These are phyloP conservation scores for Pyrrhoderma noxium DNA, from an alignment of 1,284 basidiomycete species.

Conservation along the genomic window DNA sequence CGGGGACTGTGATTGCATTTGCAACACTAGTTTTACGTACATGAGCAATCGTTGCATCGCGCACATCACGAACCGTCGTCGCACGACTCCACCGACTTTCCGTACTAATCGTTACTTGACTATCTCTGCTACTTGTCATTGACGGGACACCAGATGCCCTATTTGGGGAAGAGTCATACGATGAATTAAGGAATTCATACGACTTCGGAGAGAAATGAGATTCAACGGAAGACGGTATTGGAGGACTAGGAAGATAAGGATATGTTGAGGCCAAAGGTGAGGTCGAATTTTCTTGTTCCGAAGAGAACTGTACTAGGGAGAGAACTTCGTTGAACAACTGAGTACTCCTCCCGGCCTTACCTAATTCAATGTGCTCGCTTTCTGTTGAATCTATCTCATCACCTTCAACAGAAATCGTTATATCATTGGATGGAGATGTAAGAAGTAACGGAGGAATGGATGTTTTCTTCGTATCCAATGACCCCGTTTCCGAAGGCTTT, in stretches of 20 bases:
- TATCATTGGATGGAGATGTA: slow-evolving; percentile 7
- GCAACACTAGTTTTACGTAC: slow-evolving; percentile 12
- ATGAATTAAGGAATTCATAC: slow-evolving; percentile 15
- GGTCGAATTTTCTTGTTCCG: not conserved
- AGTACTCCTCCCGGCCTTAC: slow-evolving; percentile 3
- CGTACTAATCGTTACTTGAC: slow-evolving; percentile 14
- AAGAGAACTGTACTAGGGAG: slow-evolving; percentile 8
- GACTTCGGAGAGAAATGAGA: slow-evolving; percentile 2
- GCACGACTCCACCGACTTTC: slow-evolving; percentile 17
- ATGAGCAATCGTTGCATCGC: slow-evolving; percentile 17
- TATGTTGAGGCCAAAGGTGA: slow-evolving; percentile 6
- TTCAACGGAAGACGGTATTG: not conserved
- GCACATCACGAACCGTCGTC: slow-evolving; percentile 14
- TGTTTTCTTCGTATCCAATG: slow-evolving; percentile 7
- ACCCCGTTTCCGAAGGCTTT: not conserved
- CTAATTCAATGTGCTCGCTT: not conserved
- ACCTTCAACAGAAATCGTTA: not conserved
- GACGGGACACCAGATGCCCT: not conserved
- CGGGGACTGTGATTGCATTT: slow-evolving; percentile 14
- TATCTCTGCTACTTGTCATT: slow-evolving; percentile 11
- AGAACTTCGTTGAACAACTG: slow-evolving; percentile 18
- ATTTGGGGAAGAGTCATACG: slow-evolving; percentile 2
- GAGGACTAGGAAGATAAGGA: slow-evolving; percentile 10
- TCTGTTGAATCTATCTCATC: slow-evolving; percentile 4
- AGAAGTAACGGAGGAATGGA: slow-evolving; percentile 12